Conservation (phyloP, 2,329 filamentous ascomycete genomes). For the Shiraia sp. region DNA sequence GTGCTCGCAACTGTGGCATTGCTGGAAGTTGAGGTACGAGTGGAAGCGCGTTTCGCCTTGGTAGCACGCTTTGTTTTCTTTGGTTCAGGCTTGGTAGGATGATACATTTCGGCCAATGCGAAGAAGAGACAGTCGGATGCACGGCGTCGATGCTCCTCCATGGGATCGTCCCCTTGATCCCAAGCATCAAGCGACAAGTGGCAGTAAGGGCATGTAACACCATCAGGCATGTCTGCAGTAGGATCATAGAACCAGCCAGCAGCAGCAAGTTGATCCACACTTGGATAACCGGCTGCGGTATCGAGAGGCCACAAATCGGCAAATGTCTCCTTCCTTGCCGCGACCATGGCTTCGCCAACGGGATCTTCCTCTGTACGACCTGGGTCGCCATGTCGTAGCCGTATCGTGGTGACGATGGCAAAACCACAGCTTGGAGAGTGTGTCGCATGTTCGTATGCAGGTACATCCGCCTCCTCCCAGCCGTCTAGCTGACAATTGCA, state of each 20-base stretch:
- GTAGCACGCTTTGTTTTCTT: conserved; percentile 35
- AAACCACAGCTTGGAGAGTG: conserved; percentile 84
- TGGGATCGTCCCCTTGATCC: conserved; percentile 89
- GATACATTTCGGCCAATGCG: conserved; percentile 63
- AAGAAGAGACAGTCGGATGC: conserved; percentile 85
- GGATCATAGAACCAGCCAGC: conserved; percentile 95
- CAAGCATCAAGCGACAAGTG: conserved; percentile 88
- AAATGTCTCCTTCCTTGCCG: conserved; percentile 83
- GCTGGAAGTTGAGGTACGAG: conserved; percentile 18
- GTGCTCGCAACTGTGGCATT: conserved; percentile 4
- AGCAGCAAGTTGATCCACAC: conserved; percentile 75
- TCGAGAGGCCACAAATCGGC: conserved; percentile 88
- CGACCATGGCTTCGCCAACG: conserved; percentile 68
- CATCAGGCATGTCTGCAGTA: conserved; percentile 79
- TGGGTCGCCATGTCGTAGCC: conserved; percentile 63
- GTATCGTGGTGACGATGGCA: conserved; percentile 68
- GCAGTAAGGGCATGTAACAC: conserved; percentile 91
- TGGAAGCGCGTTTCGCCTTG: conserved; percentile 33
- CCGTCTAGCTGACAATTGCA: conserved; percentile 84
- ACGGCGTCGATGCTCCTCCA: conserved; percentile 84
- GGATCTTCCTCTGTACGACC: conserved; percentile 74
- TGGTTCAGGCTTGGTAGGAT: conserved; percentile 25
- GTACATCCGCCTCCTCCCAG: conserved; percentile 87
- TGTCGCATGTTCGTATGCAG: conserved; percentile 81
- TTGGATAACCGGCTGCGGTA: conserved; percentile 27